Conservation (phyloP, 192 early-diverging fungal genomes). For the Chytriomyces sp. region DNA sequence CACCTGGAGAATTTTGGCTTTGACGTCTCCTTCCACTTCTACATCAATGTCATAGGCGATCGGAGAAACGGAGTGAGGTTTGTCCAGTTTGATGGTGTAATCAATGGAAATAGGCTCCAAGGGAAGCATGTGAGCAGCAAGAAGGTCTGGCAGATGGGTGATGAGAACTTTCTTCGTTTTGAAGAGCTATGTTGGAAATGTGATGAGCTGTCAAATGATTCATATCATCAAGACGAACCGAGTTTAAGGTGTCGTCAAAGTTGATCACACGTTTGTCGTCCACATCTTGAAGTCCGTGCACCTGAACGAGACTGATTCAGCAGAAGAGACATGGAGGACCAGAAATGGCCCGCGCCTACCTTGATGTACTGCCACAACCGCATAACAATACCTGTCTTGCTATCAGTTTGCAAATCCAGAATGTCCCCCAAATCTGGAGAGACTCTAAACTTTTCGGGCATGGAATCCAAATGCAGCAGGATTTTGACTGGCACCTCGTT, state of each 20-base stretch:
- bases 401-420: conserved; percentile 76
- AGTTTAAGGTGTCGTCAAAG: conserved; percentile 73
- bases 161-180: conserved; percentile 71
- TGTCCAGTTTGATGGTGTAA: conserved; percentile 84
- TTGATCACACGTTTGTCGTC: conserved; percentile 88
- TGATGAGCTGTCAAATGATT: not conserved
- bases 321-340: not conserved
- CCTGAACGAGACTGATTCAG: conserved; percentile 39
- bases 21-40: conserved; percentile 75
- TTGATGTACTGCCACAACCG: conserved; percentile 97
- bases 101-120: conserved; percentile 88
- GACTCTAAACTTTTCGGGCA: conserved; percentile 79
- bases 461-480: conserved; percentile 73
- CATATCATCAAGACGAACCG: conserved; percentile 58
- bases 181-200: conserved; percentile 59
- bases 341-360: conserved; percentile 37
- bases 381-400: conserved; percentile 74
- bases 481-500: conserved; percentile 79
- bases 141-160: conserved; percentile 77
- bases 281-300: conserved; percentile 84
- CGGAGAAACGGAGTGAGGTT: conserved; percentile 71
- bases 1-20: conserved; percentile 56
- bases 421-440: conserved; percentile 72
- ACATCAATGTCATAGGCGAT: conserved; percentile 93
- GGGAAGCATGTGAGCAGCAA: conserved; percentile 72